Evolutionary conservation across 768 basidiomycete species (phyloP).

Genomic region (Serendipita indica): DNA sequence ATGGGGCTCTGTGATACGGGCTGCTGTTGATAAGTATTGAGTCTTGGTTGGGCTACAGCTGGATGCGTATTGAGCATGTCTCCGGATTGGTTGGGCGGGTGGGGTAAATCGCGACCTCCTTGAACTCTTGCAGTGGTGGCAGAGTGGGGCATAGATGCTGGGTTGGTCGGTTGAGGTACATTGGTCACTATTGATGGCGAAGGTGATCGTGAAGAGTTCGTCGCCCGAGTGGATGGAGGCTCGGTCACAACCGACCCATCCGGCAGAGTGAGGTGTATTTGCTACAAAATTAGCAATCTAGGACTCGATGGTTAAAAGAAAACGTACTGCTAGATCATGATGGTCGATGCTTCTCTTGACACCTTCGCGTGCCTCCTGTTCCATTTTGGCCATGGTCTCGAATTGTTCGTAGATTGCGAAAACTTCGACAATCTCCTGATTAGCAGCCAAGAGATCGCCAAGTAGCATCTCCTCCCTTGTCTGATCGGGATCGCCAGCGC

Average conservation of each 20-base stretch:
- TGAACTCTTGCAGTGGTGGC: neutral
- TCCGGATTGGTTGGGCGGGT: neutral
- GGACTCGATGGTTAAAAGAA: neutral
- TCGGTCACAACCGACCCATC: slow-evolving; percentile 17
- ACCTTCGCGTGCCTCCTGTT: slow-evolving; percentile 37
- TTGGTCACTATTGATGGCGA: slow-evolving; percentile 22
- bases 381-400: slow-evolving; percentile 44
- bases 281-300: slow-evolving; percentile 10
- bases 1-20: neutral
- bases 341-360: slow-evolving; percentile 61
- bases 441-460: slow-evolving; percentile 54
- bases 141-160: slow-evolving; percentile 11
- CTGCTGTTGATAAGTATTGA: neutral
- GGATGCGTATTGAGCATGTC: neutral
- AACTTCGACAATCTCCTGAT: slow-evolving; percentile 53
- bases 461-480: slow-evolving; percentile 67
- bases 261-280: slow-evolving; percentile 16
- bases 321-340: slow-evolving; percentile 46
- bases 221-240: slow-evolving; percentile 3
- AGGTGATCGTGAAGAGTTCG: slow-evolving; percentile 22
- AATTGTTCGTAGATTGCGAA: slow-evolving; percentile 67
- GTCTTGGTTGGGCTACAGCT: neutral
- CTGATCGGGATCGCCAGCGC: slow-evolving; percentile 21
- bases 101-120: slow-evolving; percentile 9
- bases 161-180: too few relatives aligned